Evolutionary conservation across 106 monocot genomes (phyloP), one percentile per base, ranked within the genome.

Genomic region (Dendrobium officinale): DNA sequence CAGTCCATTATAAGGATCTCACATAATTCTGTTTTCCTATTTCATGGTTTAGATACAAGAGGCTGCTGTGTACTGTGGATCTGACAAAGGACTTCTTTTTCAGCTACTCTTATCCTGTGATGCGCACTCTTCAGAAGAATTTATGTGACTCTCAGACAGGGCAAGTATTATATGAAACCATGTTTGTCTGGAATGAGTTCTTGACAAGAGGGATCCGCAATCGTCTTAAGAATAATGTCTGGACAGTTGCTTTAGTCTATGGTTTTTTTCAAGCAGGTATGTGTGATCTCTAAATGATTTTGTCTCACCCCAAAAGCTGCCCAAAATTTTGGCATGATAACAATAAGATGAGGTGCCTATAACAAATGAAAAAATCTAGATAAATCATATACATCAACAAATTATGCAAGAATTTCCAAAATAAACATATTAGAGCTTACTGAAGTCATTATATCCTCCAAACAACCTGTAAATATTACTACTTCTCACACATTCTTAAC

Each of bases 141-240:
- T 84, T 91, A 74, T 83, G 75, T 77, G 79, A 88, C 47, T 64
- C 40, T 77, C 76, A 95, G 80, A 73, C 81, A 16, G 89, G 86
- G 18, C 79, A 87, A 79, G 79, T 83, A 61, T 20, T 86, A 19
- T 91, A 99, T 84, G 92, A 95, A 72, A 89, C 95, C 41, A 95
- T 95, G 92, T 99, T 99, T 81, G 98, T 99, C 4, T 99, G 98
- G 98, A 99, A 99, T 83, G 95, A 95, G 20, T 99, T 87, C 73
- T 85, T 99, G 82, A 93, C 94, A 51, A 88, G 83, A 80, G 89
- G 91, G 64, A 86, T 99, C 26, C 90, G 98, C 0, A 82, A 86
- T 78, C 77, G 80, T 77, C 82, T 94, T 17, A 92, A 92, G 78
- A 97, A 82, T 82, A 88, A 80, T 41, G 19, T 93, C 47, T 99